These are phyloP conservation scores for Chlamydomonas asymmetrica DNA, from an alignment of 139 green algal species.

Conservation along the genomic window DNA sequence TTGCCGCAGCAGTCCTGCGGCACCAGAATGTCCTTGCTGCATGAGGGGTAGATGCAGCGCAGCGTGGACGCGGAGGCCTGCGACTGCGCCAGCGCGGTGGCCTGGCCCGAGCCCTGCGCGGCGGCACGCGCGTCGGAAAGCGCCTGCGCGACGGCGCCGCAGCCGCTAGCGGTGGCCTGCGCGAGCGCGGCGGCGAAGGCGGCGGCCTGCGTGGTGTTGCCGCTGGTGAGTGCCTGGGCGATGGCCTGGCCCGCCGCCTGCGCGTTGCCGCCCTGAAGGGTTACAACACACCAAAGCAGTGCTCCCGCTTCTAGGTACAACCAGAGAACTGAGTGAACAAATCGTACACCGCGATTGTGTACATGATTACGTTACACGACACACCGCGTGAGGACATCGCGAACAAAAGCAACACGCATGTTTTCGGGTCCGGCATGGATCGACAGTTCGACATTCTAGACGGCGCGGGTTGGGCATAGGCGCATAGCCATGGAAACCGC, in stretches of 20 bases:
- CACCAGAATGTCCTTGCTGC: conserved; percentile 10
- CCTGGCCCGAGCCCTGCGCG: conserved; percentile 20
- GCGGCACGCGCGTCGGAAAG: conserved; percentile 25
- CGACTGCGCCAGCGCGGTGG: conserved; percentile 16
- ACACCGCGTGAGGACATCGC: no score
- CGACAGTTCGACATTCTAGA: no score
- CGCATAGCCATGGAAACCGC: no score
- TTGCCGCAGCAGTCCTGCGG: conserved; percentile 11
- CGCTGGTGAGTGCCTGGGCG: conserved; percentile 21
- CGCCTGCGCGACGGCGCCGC: conserved; percentile 30
- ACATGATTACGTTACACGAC: no score
- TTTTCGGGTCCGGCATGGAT: no score
- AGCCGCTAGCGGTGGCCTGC: conserved; percentile 22
- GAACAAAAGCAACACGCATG: no score
- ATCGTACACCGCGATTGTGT: no score
- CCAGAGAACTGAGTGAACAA: no score
- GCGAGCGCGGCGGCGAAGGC: conserved; percentile 30
- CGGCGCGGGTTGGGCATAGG: no score
- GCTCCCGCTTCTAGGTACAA: no score
- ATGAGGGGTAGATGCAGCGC: conserved; percentile 13
- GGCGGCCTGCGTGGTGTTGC: neutral
- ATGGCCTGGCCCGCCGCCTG: conserved; percentile 30
- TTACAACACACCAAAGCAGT: no score
- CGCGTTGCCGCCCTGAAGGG: conserved; percentile 9
- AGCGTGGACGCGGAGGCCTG: conserved; percentile 1